Evolutionary conservation across 805 yeast genomes (phyloP), one percentile per base, ranked within the genome.

Genomic region (Saccharomyces eubayanus): DNA sequence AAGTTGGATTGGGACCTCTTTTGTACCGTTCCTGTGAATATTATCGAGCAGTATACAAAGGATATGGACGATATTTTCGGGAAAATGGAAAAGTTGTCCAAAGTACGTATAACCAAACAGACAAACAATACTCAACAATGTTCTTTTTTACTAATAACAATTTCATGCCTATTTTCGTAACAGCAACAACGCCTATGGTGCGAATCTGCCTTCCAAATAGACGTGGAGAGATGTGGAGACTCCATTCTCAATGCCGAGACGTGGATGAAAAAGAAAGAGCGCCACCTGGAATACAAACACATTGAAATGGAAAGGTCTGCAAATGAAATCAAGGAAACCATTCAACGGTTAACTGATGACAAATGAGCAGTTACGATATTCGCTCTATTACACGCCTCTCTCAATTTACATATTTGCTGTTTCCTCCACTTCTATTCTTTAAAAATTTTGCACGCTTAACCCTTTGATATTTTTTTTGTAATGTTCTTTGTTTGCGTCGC

Each of bases 141-240:
- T 16, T 21, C 16, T 29, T 30, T 48, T 41, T 43, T 48, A 29
- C 40, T 46, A 27, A 46, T 24, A 6, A 16, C 3, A 2, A 24
- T 3, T 3, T 24, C 2, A 24, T 9, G 20, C 46, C 16, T 8
- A 24, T 48, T 46, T 46, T 43, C 11, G 14, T 40, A 24, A 46
- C 49, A 63, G 59, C 58, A 62, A 46, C 62, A 64, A 48, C 62
- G 63, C 49, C 45, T 64, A 21, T 69, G 72, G 72, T 70, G 68
- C 53, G 72, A 69, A 46, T 57, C 70, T 10, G 71, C 68, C 2
- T 69, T 66, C 46, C 51, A 62, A 2, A 59, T 61, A 40, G 72
- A 69, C 53, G 63, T 70, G 1, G 69, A 66, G 40, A 58, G 65
- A 31, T 36, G 43, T 16, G 71, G 68, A 2, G 64, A 65, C 8